Evolutionary conservation across 225 moss, liverwort and hornwort genomes (phyloP).

Genomic region (Thuidium tamariscinum): DNA sequence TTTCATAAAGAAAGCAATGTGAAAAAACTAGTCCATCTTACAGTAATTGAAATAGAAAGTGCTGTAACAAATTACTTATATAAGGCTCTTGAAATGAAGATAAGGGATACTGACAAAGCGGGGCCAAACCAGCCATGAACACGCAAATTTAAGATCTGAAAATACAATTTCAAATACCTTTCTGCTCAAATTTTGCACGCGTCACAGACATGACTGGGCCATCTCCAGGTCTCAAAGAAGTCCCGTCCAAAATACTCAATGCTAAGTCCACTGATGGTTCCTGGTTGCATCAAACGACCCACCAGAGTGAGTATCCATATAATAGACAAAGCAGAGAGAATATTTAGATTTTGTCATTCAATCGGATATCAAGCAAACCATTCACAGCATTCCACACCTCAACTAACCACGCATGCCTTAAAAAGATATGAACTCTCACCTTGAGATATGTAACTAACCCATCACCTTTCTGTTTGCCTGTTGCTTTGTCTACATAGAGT

Average conservation of each 20-base stretch:
- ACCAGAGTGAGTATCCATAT: slow-evolving; percentile 1
- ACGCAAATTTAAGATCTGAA: not conserved
- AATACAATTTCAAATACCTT: slow-evolving; percentile 36
- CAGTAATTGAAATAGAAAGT: not conserved
- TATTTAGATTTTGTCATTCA: not conserved
- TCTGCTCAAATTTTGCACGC: slow-evolving; percentile 95
- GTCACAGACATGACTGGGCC: slow-evolving; percentile 76
- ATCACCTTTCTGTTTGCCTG: slow-evolving; percentile 92
- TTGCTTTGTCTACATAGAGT: slow-evolving; percentile 79
- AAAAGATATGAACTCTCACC: slow-evolving; percentile 32
- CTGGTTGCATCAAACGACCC: slow-evolving; percentile 22
- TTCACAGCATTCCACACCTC: not conserved
- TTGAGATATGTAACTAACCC: slow-evolving; percentile 93
- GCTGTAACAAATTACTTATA: not conserved
- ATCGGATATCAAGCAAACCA: not conserved
- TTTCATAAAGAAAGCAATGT: not conserved
- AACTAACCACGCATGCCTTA: not conserved
- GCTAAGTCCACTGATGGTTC: slow-evolving; percentile 98
- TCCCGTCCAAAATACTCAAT: slow-evolving; percentile 92
- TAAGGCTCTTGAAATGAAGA: not conserved
- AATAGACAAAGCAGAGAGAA: not conserved
- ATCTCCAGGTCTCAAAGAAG: slow-evolving; percentile 74
- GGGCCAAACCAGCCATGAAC: not conserved
- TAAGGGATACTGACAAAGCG: not conserved
- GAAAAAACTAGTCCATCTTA: not conserved